Base-by-base conservation (phyloP, 495 filamentous ascomycete species). In the Podospora bellae-mahoneyi region DNA sequence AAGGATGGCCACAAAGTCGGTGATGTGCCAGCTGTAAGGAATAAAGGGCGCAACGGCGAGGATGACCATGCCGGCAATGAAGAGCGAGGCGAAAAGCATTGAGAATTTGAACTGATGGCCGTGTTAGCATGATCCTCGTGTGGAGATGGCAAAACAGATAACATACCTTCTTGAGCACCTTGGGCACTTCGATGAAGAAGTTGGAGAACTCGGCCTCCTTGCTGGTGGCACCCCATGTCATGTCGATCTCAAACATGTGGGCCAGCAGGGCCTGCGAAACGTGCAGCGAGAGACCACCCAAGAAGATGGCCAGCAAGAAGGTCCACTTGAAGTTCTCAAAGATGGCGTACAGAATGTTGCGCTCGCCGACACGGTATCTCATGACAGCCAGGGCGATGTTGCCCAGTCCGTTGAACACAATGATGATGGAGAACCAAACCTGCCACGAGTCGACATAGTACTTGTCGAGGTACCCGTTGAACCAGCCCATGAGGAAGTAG, bases 121-220 rank as follows among this genome's bases (percentile, higher is more conserved):
- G 16, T 2, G 60, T 59, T 65, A 64, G 64, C 30, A 28, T 62
- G 5, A 20, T 23, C 23, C 26, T 19, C 28, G 4, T 23, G 54
- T 48, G 27, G 23, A 20, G 7, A 65, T 18, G n/a, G 20, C 13
- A 64, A 13, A 16, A 53, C 55, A 3, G 4, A 20, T n/a, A 18
- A 72, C 78, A 64, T 53, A 81, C 79, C 73, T 82, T 86, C 78
- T 86, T 88, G 65, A 92, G 73, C 27, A 93, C 89, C 78, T 90
- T 91, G 3, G 91, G 91, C 27, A 91, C 86, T 69, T 93, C 91
- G 62, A 90, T 89, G 76, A 92, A 93, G 78, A 93, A 93, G 73
- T 91, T 91, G 39, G 86, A 87, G 73, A 89, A 87, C 76, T 91
- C 87, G 61, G 85, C 86, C 77, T 91, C 89, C 77, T 91, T 92